These are phyloP conservation scores for Hammondia hammondi DNA, from an alignment of 169 alveolate genomes.

Conservation along the genomic window DNA sequence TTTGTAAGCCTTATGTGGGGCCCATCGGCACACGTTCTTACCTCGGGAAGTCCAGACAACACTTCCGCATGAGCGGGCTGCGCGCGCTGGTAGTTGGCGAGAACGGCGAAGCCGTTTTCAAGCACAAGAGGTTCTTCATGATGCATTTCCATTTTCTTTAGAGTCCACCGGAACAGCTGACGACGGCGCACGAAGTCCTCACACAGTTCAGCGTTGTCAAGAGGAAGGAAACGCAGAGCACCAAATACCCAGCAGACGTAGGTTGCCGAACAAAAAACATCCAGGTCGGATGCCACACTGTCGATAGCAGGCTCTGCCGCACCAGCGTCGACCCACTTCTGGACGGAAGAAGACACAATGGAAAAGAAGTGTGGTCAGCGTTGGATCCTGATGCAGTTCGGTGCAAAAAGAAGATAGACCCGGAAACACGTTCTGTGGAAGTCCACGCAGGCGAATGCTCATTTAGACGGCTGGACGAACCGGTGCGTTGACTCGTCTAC, in stretches of 20 bases:
- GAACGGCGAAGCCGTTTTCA: slow-evolving; percentile 51
- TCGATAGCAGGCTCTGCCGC: slow-evolving; percentile 42
- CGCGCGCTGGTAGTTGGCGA: slow-evolving; percentile 52
- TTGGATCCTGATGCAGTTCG: too few species aligned
- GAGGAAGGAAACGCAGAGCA: slow-evolving; percentile 47
- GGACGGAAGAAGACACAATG: background rate
- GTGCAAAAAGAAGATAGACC: too few species aligned
- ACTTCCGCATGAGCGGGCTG: slow-evolving; percentile 28
- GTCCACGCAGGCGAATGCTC: too few species aligned
- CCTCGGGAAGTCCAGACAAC: background rate
- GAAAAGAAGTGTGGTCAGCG: too few species aligned
- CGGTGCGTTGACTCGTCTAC: too few species aligned
- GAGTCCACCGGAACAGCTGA: background rate
- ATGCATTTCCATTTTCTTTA: slow-evolving; percentile 41
- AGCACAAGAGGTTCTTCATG: slow-evolving; percentile 31
- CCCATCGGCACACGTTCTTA: background rate
- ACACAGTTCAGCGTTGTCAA: background rate
- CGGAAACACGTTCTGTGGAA: too few species aligned
- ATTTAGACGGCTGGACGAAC: too few species aligned
- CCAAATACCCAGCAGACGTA: slow-evolving; percentile 54
- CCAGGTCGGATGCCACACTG: slow-evolving; percentile 12
- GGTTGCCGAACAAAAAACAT: background rate
- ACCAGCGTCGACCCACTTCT: slow-evolving; percentile 27
- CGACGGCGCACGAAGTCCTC: slow-evolving; percentile 33
- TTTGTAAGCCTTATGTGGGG: too few species aligned